phyloP scores from a whole-genome alignment of 805 yeast genomes.

The Ogataea degrootiae region DNA sequence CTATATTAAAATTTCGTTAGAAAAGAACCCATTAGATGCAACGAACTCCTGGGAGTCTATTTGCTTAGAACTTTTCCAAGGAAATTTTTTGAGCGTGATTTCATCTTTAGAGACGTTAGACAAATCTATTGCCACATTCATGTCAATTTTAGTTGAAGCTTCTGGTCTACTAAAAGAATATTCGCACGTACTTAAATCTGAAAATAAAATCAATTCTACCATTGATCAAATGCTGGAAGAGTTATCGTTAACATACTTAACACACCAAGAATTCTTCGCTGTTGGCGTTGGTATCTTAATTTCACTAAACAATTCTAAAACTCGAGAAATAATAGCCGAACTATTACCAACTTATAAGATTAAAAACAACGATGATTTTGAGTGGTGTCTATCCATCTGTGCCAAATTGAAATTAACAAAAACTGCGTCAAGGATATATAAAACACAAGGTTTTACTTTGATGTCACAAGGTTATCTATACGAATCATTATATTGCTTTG shows the following conservation, averaged over 20 bases:
- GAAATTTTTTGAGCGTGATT: conserved; percentile 52
- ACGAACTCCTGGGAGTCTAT: conserved; percentile 48
- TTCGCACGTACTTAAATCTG: conserved; percentile 13
- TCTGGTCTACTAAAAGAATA: conserved; percentile 51
- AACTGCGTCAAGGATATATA: conserved; percentile 53
- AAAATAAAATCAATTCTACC: conserved; percentile 13
- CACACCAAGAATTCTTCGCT: conserved; percentile 51
- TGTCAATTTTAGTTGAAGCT: conserved; percentile 58
- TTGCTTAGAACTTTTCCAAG: conserved; percentile 52
- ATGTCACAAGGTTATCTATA: conserved; percentile 31
- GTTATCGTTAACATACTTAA: conserved; percentile 51
- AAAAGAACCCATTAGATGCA: conserved; percentile 31
- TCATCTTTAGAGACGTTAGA: conserved; percentile 57
- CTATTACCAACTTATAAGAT: conserved; percentile 58
- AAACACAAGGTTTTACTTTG: conserved; percentile 42
- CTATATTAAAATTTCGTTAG: conserved; percentile 34
- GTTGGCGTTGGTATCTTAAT: conserved; percentile 64
- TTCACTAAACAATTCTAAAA: conserved; percentile 38
- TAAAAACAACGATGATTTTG: conserved; percentile 68
- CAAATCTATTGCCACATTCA: conserved; percentile 57
- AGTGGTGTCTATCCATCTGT: conserved; percentile 72
- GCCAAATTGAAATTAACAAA: conserved; percentile 59
- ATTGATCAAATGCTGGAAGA: conserved; percentile 41
- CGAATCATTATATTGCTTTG: conserved; percentile 62
- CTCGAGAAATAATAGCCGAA: conserved; percentile 46